phyloP scores from a whole-genome alignment of 1,284 basidiomycete species.

The Malassezia brasiliensis region DNA sequence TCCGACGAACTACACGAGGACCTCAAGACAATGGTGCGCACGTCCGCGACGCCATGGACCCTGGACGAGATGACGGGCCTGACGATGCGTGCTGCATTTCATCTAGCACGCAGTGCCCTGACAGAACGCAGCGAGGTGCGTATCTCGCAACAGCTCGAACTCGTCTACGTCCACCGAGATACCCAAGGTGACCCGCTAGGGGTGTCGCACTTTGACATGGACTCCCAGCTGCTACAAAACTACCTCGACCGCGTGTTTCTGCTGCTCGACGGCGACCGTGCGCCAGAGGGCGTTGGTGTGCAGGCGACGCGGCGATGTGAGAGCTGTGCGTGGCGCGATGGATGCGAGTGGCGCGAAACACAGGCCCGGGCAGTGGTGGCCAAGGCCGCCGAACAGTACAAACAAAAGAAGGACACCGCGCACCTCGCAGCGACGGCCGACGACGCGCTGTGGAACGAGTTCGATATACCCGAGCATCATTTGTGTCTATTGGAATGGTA shows the following conservation, averaged over 20 bases:
- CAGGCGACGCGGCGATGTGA: conserved; percentile 27
- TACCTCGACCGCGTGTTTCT: conserved; percentile 23
- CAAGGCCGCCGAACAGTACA: background rate
- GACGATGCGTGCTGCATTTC: background rate
- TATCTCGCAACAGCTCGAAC: background rate
- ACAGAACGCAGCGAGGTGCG: background rate
- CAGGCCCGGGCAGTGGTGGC: conserved; percentile 13
- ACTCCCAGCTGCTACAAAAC: conserved; percentile 15
- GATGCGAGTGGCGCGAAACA: conserved; percentile 37
- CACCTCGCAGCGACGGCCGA: background rate
- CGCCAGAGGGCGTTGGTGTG: conserved; percentile 21
- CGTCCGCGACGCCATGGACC: conserved; percentile 1
- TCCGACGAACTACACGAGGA: conserved; percentile 22
- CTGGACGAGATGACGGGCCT: background rate
- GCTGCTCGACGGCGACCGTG: conserved; percentile 27
- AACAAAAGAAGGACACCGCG: background rate
- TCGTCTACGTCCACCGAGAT: conserved; percentile 6
- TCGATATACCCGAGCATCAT: conserved; percentile 14
- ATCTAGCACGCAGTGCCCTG: background rate
- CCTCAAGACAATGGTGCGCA: conserved; percentile 3
- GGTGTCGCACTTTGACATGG: conserved; percentile 21
- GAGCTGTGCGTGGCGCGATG: conserved; percentile 33
- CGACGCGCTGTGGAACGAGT: background rate
- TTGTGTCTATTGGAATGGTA: conserved; percentile 7
- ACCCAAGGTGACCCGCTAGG: conserved; percentile 17